Percentiles rank a stretch among this genome's conserved stretches.
phyloP scores from a whole-genome alignment of 2,329 filamentous ascomycete genomes.

The Lachnellula willkommii region DNA sequence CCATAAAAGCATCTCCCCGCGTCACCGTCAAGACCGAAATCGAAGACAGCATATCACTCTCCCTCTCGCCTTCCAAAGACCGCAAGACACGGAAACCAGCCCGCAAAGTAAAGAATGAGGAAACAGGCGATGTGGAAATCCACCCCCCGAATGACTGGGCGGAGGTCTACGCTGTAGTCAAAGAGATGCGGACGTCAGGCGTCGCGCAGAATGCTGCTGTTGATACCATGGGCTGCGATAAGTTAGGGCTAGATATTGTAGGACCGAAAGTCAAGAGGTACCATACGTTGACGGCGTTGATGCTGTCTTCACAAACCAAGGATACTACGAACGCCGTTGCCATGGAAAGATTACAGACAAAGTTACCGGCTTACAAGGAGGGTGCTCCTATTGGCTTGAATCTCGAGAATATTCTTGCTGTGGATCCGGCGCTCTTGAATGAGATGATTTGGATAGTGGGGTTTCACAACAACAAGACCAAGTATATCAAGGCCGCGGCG shows the following conservation, averaged over 20 bases:
- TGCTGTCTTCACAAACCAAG: constrained; percentile 71
- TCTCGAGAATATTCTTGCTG: constrained; percentile 56
- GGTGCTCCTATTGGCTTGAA: constrained; percentile 45
- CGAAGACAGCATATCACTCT: constrained; percentile 26
- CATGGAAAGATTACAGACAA: constrained; percentile 60
- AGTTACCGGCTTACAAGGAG: constrained; percentile 41
- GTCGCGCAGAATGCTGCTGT: constrained; percentile 72
- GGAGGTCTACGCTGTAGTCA: constrained; percentile 70
- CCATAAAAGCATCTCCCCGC: constrained; percentile 19
- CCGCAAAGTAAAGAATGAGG: constrained; percentile 38
- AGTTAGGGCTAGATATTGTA: constrained; percentile 53
- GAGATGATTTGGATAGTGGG: constrained; percentile 62
- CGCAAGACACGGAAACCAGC: constrained; percentile 43
- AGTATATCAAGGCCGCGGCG: constrained; percentile 62
- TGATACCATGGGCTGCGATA: constrained; percentile 95
- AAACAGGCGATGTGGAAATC: constrained; percentile 37
- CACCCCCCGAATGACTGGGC: constrained; percentile 78
- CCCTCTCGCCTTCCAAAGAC: constrained; percentile 27
- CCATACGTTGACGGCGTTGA: constrained; percentile 63
- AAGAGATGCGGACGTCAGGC: constrained; percentile 63
- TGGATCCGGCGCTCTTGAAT: constrained; percentile 55
- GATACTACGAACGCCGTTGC: constrained; percentile 66
- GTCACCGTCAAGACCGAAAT: constrained; percentile 39
- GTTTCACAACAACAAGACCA: constrained; percentile 72
- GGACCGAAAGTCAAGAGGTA: constrained; percentile 53